Conservation (phyloP, 202 grass and related monocot species). For the Musa balbisiana region DNA sequence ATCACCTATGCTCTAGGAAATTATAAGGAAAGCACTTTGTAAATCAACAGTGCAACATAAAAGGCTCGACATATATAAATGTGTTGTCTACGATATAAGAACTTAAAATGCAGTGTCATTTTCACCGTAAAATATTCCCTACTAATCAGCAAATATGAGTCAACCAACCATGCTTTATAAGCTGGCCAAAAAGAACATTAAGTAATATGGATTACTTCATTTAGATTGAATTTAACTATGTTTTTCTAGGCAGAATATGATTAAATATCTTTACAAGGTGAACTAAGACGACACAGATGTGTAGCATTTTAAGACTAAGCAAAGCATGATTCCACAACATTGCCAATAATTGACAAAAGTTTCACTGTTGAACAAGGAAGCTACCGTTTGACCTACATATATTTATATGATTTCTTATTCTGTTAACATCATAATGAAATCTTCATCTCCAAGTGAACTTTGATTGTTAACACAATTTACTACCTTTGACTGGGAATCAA, state of each 20-base stretch:
- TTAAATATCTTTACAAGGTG: background rate
- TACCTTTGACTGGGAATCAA: conserved; percentile 86
- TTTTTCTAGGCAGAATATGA: no score
- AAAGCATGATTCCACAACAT: background rate
- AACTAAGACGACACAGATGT: background rate
- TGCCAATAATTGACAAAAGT: background rate
- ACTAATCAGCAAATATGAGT: no score
- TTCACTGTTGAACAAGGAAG: background rate
- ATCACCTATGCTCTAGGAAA: conserved; percentile 61
- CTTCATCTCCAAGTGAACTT: background rate
- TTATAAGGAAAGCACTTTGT: conserved; percentile 9
- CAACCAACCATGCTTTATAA: no score
- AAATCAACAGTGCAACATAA: background rate
- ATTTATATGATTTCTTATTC: background rate
- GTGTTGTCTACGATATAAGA: background rate
- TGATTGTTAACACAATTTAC: background rate
- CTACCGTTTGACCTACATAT: background rate
- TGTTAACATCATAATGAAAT: background rate
- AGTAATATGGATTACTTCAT: no score
- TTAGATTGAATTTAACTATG: no score
- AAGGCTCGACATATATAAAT: background rate
- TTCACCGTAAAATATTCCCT: no score
- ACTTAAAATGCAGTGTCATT: background rate
- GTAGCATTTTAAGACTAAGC: background rate
- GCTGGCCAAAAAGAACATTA: no score